phyloP scores from a whole-genome alignment of 2,329 filamentous ascomycete genomes.

The Eutypa lata region DNA sequence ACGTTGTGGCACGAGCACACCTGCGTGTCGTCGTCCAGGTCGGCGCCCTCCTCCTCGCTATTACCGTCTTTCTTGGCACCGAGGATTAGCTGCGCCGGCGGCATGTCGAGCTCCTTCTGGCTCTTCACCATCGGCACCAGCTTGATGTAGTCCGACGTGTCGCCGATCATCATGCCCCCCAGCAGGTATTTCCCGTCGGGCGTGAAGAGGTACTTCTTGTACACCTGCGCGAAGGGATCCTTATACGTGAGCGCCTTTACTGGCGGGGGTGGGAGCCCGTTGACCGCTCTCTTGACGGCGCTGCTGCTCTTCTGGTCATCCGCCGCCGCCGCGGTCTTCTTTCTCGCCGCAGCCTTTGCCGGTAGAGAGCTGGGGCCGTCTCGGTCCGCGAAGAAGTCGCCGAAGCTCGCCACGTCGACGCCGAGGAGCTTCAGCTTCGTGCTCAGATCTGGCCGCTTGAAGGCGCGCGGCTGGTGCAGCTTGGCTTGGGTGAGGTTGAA shows the following conservation, averaged over 20 bases:
- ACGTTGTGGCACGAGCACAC: slow-evolving; percentile 95
- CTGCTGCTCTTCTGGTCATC: slow-evolving; percentile 19
- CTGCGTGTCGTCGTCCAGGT: slow-evolving; percentile 81
- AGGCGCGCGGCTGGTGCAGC: slow-evolving; percentile 64
- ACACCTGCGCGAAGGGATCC: slow-evolving; percentile 82
- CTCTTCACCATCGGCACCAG: slow-evolving; percentile 83
- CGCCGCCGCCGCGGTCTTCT: slow-evolving; percentile 26
- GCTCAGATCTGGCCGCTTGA: slow-evolving; percentile 82
- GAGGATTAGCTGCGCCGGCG: slow-evolving; percentile 79
- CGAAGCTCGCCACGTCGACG: slow-evolving; percentile 89
- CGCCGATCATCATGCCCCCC: slow-evolving; percentile 97
- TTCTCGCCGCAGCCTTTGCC: slow-evolving; percentile 44
- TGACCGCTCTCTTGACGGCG: slow-evolving; percentile 46
- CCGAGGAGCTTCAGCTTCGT: slow-evolving; percentile 88
- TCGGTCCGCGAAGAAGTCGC: slow-evolving; percentile 87
- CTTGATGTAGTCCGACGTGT: slow-evolving; percentile 87
- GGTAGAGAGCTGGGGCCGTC: slow-evolving; percentile 79
- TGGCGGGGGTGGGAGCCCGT: slow-evolving; percentile 52
- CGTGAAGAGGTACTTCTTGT: slow-evolving; percentile 93
- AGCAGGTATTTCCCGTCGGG: slow-evolving; percentile 85
- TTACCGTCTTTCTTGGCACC: slow-evolving; percentile 72
- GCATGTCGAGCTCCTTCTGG: slow-evolving; percentile 73
- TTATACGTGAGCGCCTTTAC: slow-evolving; percentile 87
- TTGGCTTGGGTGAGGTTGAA: slow-evolving; percentile 88
- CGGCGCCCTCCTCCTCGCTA: slow-evolving; percentile 71